Conservation (phyloP, 371 early-diverging fungal genomes). For the Mortierella sp. region DNA sequence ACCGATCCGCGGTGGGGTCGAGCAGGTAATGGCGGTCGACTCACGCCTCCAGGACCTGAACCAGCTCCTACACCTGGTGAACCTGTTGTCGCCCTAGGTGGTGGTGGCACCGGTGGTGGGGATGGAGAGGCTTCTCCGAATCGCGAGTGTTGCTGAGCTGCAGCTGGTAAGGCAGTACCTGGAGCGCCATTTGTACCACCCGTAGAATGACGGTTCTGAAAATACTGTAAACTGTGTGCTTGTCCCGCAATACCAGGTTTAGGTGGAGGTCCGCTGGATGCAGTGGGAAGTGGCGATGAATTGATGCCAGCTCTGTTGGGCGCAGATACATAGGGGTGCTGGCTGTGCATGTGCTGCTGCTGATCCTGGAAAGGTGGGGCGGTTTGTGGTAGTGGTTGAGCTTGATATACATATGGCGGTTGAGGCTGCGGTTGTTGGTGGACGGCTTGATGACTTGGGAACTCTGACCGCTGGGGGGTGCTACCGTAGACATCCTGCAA, state of each 20-base stretch:
- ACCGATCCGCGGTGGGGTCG: conserved; percentile 27
- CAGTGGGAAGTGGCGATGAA: conserved; percentile 33
- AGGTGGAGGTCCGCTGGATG: conserved; percentile 38
- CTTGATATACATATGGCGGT: conserved; percentile 16
- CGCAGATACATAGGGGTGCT: conserved; percentile 9
- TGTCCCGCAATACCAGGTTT: conserved; percentile 38
- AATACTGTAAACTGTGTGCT: conserved; percentile 18
- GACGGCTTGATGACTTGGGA: conserved; percentile 4
- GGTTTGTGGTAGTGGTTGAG: conserved; percentile 5
- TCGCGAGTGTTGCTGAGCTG: conserved; percentile 36
- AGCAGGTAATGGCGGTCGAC: conserved; percentile 41
- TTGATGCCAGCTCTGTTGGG: conserved; percentile 14
- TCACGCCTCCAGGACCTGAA: background rate
- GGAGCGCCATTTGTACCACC: conserved; percentile 7
- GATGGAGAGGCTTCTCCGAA: conserved; percentile 46
- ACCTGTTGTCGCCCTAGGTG: conserved; percentile 32
- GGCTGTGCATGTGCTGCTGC: conserved; percentile 19
- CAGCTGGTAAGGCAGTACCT: conserved; percentile 18
- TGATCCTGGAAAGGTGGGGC: background rate
- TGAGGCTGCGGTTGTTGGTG: conserved; percentile 21
- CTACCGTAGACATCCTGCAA: conserved; percentile 47
- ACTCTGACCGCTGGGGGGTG: conserved; percentile 15
- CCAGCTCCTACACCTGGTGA: conserved; percentile 19
- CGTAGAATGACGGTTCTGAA: conserved; percentile 36
- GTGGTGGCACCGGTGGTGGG: conserved; percentile 57